Evolutionary conservation across 805 yeast species (phyloP).

Genomic region (Yamadazyma insecticola): DNA sequence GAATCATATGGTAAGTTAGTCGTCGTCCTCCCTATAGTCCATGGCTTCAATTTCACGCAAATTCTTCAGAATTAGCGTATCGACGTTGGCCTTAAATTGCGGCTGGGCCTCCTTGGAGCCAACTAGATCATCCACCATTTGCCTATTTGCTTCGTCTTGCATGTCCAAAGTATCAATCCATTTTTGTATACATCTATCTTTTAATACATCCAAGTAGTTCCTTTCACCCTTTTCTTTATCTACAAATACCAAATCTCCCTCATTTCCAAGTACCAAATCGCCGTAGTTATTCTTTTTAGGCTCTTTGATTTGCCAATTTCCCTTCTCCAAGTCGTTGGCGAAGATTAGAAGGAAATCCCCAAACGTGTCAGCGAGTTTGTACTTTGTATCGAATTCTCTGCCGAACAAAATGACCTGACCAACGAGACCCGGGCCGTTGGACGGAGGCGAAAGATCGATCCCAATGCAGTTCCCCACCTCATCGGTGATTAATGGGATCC

Average conservation of each 20-base stretch:
- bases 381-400: slow-evolving; percentile 88
- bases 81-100: no score
- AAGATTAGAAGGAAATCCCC: slow-evolving; percentile 80
- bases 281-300: slow-evolving; percentile 40
- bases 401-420: slow-evolving; percentile 95
- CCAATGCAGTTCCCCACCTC: slow-evolving; percentile 89
- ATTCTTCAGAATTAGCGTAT: no score
- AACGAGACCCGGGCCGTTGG: slow-evolving; percentile 56
- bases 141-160: no score
- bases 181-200: slow-evolving; percentile 24
- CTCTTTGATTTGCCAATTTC: slow-evolving; percentile 69
- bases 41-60: no score
- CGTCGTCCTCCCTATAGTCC: no score
- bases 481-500: slow-evolving; percentile 92
- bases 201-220: slow-evolving; percentile 38
- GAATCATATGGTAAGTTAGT: slow-evolving; percentile 77
- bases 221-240: slow-evolving; percentile 49
- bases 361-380: slow-evolving; percentile 81
- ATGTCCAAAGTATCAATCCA: slow-evolving; percentile 29
- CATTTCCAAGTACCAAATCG: slow-evolving; percentile 63
- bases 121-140: no score
- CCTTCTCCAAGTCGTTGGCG: slow-evolving; percentile 83
- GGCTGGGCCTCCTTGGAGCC: no score
- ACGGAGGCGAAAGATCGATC: slow-evolving; percentile 68
- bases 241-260: slow-evolving; percentile 68